phyloP scores from a whole-genome alignment of 371 early-diverging fungal species.

The Rhizopus microsporus region DNA sequence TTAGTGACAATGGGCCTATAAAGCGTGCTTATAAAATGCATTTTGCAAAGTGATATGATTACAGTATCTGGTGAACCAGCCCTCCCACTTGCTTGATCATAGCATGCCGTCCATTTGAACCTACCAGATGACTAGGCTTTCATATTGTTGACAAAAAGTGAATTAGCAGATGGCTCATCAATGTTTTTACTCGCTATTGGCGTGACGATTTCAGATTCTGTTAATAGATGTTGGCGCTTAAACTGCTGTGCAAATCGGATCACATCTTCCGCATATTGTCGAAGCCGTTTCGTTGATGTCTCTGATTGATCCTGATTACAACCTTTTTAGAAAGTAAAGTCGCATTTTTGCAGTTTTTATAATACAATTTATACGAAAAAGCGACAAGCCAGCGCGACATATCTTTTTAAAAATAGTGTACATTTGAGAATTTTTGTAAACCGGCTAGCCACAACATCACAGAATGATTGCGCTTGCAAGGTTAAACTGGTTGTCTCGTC shows the following conservation, averaged over 20 bases:
- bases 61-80: constrained; percentile 12
- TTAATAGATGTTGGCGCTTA: neutral
- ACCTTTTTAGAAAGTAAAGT: too few species aligned
- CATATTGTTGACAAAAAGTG: constrained; percentile 3
- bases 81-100: constrained; percentile 1
- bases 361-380: too few species aligned
- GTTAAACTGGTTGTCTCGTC: too few species aligned
- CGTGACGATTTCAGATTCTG: neutral
- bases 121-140: constrained; percentile 6
- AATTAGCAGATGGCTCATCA: neutral
- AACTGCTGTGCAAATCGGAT: neutral
- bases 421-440: constrained; percentile 1
- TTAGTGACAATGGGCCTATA: neutral
- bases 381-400: too few species aligned
- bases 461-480: too few species aligned
- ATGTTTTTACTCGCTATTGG: neutral
- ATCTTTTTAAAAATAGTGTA: too few species aligned
- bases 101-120: constrained; percentile 10
- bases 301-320: constrained; percentile 2
- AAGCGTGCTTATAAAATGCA: constrained; percentile 3
- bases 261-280: constrained; percentile 13
- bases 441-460: too few species aligned
- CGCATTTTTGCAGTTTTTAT: too few species aligned
- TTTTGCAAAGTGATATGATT: constrained; percentile 5
- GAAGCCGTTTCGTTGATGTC: constrained; percentile 6